Evolutionary conservation across 169 alveolate genomes (phyloP).

Genomic region (Plasmodium falciparum): DNA sequence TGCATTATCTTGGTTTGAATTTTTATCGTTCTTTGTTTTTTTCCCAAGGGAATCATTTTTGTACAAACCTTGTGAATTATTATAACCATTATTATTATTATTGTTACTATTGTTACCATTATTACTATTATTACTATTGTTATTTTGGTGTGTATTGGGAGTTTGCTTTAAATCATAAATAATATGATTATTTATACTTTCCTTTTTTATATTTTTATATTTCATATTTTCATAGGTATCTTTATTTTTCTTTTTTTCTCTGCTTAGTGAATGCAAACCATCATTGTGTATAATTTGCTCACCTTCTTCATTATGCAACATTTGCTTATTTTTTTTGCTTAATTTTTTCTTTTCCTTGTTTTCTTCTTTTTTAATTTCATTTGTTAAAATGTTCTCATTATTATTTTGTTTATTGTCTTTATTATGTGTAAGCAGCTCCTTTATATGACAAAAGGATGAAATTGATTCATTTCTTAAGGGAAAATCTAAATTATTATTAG

Average conservation of each 20-base stretch:
- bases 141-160: too few species aligned
- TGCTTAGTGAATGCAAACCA: neutral
- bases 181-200: neutral
- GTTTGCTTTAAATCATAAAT: too few species aligned
- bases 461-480: too few species aligned
- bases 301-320: neutral
- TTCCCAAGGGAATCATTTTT: neutral
- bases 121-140: neutral
- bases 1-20: neutral
- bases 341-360: neutral
- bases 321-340: slow-evolving; percentile 7
- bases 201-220: slow-evolving; percentile 4
- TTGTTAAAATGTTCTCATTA: neutral
- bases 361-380: neutral
- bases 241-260: slow-evolving; percentile 19
- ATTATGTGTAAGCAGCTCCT: too few species aligned
- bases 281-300: neutral
- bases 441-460: too few species aligned
- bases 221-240: slow-evolving; percentile 4
- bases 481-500: neutral
- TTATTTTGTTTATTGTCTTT: too few species aligned
- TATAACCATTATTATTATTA: neutral
- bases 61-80: neutral
- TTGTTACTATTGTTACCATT: neutral
- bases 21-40: neutral